phyloP scores from a whole-genome alignment of 73 alveolate genomes.

The Paramecium biaurelia region DNA sequence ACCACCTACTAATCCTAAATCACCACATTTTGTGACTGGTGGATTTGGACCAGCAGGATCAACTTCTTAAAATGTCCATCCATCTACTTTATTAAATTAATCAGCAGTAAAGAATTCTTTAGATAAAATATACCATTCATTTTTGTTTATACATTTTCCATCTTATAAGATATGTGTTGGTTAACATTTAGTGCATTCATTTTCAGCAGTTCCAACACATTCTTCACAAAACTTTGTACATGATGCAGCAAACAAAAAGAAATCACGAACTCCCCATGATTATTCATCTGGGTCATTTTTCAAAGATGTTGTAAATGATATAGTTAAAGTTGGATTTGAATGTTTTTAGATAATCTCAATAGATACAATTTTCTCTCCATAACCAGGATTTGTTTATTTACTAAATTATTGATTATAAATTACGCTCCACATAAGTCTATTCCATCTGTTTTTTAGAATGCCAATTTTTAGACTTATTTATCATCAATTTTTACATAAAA shows the following conservation, averaged over 20 bases:
- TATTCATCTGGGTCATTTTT: background rate
- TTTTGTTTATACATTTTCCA: slow-evolving; percentile 28
- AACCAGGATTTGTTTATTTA: slow-evolving; percentile 25
- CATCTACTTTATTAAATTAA: background rate
- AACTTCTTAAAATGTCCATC: background rate
- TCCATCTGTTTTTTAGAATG: slow-evolving; percentile 36
- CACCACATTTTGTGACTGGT: slow-evolving; percentile 25
- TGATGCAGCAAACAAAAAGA: slow-evolving; percentile 25
- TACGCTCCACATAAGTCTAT: slow-evolving; percentile 48
- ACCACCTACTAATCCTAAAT: slow-evolving; percentile 11
- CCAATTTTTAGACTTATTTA: background rate
- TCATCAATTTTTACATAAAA: slow-evolving; percentile 21
- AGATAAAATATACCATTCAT: slow-evolving; percentile 35
- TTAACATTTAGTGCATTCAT: slow-evolving; percentile 36
- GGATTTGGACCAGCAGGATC: slow-evolving; percentile 37
- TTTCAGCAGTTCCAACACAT: slow-evolving; percentile 29
- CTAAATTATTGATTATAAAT: background rate
- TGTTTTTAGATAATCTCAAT: slow-evolving; percentile 1
- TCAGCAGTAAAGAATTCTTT: background rate
- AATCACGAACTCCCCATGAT: slow-evolving; percentile 50
- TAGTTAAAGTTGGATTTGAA: background rate
- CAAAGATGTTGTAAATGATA: background rate
- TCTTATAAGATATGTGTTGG: background rate
- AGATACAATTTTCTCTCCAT: slow-evolving; percentile 20
- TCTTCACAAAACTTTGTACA: slow-evolving; percentile 41